phyloP scores from a whole-genome alignment of 2,329 filamentous ascomycete genomes.

The Cytospora chrysosperma region DNA sequence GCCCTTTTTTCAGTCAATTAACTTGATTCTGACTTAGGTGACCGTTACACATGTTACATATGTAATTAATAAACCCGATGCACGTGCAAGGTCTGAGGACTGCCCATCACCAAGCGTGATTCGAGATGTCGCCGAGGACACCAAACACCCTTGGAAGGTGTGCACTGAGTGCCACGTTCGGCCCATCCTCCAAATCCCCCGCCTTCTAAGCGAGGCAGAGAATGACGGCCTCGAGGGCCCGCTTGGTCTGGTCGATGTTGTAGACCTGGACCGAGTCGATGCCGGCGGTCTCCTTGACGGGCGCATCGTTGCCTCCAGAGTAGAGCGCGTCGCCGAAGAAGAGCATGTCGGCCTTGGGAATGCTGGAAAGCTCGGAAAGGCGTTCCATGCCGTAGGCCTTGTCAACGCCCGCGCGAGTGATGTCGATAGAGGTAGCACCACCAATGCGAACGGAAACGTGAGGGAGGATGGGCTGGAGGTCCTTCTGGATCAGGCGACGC shows the following conservation, averaged over 20 bases:
- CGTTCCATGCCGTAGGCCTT: slow-evolving; percentile 36
- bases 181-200: not conserved
- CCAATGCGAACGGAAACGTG: slow-evolving; percentile 42
- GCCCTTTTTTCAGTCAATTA: not conserved
- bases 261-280: slow-evolving; percentile 24
- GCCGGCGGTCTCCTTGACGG: slow-evolving; percentile 21
- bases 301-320: slow-evolving; percentile 38
- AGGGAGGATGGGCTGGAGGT: slow-evolving; percentile 36
- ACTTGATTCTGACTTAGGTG: no score
- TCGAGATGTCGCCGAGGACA: not conserved
- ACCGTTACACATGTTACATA: no score
- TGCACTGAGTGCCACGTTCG: not conserved
- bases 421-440: slow-evolving; percentile 41
- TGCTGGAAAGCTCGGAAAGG: slow-evolving; percentile 31
- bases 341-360: slow-evolving; percentile 38
- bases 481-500: slow-evolving; percentile 39
- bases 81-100: not conserved
- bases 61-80: no score
- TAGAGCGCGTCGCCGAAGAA: slow-evolving; percentile 44
- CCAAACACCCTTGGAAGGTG: not conserved
- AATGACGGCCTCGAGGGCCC: slow-evolving; percentile 24
- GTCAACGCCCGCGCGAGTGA: slow-evolving; percentile 40
- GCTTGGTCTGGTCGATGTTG: slow-evolving; percentile 23
- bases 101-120: not conserved
- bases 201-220: slow-evolving; percentile 14